Percentiles rank a stretch among this genome's conserved stretches.
Conservation (phyloP, 768 basidiomycete genomes). For the Lyophyllum atratum region DNA sequence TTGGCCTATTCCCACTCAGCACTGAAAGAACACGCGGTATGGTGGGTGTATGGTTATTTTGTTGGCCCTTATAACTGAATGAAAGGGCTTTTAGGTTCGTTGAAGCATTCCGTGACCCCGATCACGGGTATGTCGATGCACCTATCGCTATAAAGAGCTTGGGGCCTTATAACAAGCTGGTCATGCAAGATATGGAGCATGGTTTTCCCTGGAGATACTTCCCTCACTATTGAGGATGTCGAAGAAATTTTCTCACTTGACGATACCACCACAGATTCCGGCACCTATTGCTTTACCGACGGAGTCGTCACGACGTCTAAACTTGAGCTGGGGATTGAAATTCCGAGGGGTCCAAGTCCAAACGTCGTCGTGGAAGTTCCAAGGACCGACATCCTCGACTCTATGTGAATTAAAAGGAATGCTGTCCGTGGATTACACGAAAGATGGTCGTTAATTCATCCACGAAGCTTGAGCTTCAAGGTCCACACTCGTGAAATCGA, state of each 20-base stretch:
- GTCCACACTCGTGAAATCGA: slow-evolving; percentile 52
- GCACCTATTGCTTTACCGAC: slow-evolving; percentile 62
- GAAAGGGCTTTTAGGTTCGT: slow-evolving; percentile 52
- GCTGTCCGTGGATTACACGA: slow-evolving; percentile 55
- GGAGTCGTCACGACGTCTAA: slow-evolving; percentile 68
- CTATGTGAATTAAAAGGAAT: slow-evolving; percentile 69
- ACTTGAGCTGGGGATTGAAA: slow-evolving; percentile 51
- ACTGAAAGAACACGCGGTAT: slow-evolving; percentile 65
- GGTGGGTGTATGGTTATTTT: slow-evolving; percentile 31
- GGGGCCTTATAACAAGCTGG: slow-evolving; percentile 52
- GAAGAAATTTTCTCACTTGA: slow-evolving; percentile 46
- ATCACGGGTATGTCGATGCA: slow-evolving; percentile 22
- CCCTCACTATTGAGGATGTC: slow-evolving; percentile 52
- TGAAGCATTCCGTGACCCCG: slow-evolving; percentile 36
- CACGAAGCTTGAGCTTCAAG: slow-evolving; percentile 71
- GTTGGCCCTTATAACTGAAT: too few species aligned
- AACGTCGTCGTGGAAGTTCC: slow-evolving; percentile 34
- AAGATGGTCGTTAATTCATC: slow-evolving; percentile 49
- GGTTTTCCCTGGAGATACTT: slow-evolving; percentile 67
- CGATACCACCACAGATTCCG: slow-evolving; percentile 36
- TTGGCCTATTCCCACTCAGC: slow-evolving; percentile 79
- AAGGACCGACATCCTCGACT: slow-evolving; percentile 41
- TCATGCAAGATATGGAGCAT: slow-evolving; percentile 71
- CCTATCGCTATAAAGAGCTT: slow-evolving; percentile 56
- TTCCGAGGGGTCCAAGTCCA: slow-evolving; percentile 44